A percentile compares a stretch with the other conserved stretches of the same genome.
These are phyloP conservation scores for Plasmodium chabaudi DNA, from an alignment of 169 alveolate genomes.

Conservation along the genomic window DNA sequence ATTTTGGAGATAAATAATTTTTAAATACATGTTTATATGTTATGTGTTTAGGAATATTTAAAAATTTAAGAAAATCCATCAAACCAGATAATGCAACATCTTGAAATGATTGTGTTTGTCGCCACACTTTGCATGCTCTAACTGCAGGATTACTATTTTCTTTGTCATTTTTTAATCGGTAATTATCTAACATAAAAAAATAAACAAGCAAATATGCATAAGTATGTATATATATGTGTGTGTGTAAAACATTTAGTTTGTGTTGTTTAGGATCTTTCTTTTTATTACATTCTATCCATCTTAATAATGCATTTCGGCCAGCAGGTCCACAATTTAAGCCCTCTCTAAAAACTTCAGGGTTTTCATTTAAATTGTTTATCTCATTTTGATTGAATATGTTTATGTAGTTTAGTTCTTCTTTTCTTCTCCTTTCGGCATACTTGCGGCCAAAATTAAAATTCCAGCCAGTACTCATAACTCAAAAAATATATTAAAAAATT, in stretches of 20 bases:
- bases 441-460: slow-evolving; percentile 45
- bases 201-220: background rate
- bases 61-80: slow-evolving; percentile 82
- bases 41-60: slow-evolving; percentile 82
- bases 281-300: slow-evolving; percentile 85
- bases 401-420: slow-evolving; percentile 28
- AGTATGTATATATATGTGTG: too few species aligned
- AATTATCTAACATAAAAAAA: slow-evolving; percentile 79
- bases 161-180: slow-evolving; percentile 79
- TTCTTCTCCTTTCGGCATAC: slow-evolving; percentile 13
- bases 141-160: slow-evolving; percentile 84
- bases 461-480: slow-evolving; percentile 79
- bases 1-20: slow-evolving; percentile 79
- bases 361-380: slow-evolving; percentile 12
- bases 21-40: slow-evolving; percentile 83
- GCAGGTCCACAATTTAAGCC: slow-evolving; percentile 90
- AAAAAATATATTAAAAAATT: background rate
- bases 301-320: slow-evolving; percentile 83
- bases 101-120: slow-evolving; percentile 84
- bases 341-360: slow-evolving; percentile 14
- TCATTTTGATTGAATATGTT: slow-evolving; percentile 24
- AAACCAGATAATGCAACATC: slow-evolving; percentile 83
- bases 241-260: background rate
- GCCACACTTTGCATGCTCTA: slow-evolving; percentile 87
- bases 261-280: background rate